Base-by-base conservation (phyloP, 2,329 filamentous ascomycete species). In the Aspergillus pseudoglaucus region DNA sequence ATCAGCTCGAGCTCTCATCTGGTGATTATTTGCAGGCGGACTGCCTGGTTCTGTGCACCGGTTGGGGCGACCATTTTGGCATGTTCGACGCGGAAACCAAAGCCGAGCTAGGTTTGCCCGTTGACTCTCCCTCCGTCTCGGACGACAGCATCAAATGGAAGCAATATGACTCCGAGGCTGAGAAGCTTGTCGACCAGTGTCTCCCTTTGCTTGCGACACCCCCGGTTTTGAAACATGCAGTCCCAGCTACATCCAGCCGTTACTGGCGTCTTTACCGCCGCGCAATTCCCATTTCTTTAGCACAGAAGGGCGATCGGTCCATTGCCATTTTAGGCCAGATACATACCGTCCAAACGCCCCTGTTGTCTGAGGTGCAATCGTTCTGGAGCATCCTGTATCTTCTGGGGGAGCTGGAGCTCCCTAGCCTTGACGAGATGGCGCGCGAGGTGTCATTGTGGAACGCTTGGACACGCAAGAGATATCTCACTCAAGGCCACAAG, bases 401-500 rank as follows among this genome's bases (percentile, higher is more conserved):
- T 20, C 53, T 59, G 8, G 62, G 57, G 5, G 23, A 52, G 17
- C 18, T 57, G 20, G 55, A 62, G 12, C 23, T 59, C 1, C 65
- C 65, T 2, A 17, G 47, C 1, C 48, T 49, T 35, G 49, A 55
- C 2, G 54, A 52, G 1, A 66, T 65, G 63, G 59, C 58, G 41
- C n/a, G 47, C 7, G 65, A 67, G 46, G 56, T 59, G 4, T 58
- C 65, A 1, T 45, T 45, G n/a, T 67, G 54, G 52, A 67, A 63
- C 39, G 59, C 53, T 1, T 69, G 67, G 66, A 59, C 58, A 6
- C 45, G 55, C 4, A 66, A 64, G 52, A 51, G 67, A 18, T 70
- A 70, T 50, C 40, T 61, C 1, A 47, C 47, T 9, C 54, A 62
- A 18, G 67, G 67, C 15, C 42, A 47, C 25, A 65, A 63, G 43